Base-by-base conservation (phyloP, 2,329 filamentous ascomycete genomes). In the Trichophyton benhamiae region DNA sequence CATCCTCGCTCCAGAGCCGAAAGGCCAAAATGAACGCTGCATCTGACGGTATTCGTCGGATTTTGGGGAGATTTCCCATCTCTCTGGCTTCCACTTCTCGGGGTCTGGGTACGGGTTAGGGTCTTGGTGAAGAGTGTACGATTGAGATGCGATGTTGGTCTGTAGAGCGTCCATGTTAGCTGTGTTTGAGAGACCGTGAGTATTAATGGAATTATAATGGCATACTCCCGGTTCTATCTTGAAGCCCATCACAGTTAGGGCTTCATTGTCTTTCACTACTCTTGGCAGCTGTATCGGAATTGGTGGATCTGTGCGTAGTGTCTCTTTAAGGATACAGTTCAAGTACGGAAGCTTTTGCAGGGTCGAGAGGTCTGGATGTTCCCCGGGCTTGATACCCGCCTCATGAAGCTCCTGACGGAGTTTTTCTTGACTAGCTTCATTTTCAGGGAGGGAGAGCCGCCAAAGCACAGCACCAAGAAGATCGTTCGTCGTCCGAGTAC, bases 11-110 rank as follows among this genome's bases (percentile, higher is more conserved):
- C 81, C 81, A 70, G 80, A 82, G 15, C 81, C 81, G 62, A 83
- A 83, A 36, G 79, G 77, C 7, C 76, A 76, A 68, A 78, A 76
- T 67, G 80, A 80, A 63, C 80, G 78, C 62, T 82, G 76, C 60
- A 78, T 82, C 2, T 80, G 81, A 61, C 74, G 80, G 44, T 77
- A 71, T 1, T 75, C 78, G 11, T 81, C 74, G 1, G 80, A 63
- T 13, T 79, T 64, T 79, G 79, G 65, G 76, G 76, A 66, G 77
- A 83, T 0, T 78, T 80, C n/a, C 80, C 80, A 83, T 57, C 81
- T 76, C 30, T 79, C 76, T 2, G 81, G 81, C 38, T 79, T 77
- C 71, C 82, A 83, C 25, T 72, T 71, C 49, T 80, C 76, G 0
- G 78, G 75, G 57, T 78, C 76, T 1, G 80, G 80, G 66, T 80